Conservation (phyloP, 2,329 filamentous ascomycete species). For the Zalaria sp. region DNA sequence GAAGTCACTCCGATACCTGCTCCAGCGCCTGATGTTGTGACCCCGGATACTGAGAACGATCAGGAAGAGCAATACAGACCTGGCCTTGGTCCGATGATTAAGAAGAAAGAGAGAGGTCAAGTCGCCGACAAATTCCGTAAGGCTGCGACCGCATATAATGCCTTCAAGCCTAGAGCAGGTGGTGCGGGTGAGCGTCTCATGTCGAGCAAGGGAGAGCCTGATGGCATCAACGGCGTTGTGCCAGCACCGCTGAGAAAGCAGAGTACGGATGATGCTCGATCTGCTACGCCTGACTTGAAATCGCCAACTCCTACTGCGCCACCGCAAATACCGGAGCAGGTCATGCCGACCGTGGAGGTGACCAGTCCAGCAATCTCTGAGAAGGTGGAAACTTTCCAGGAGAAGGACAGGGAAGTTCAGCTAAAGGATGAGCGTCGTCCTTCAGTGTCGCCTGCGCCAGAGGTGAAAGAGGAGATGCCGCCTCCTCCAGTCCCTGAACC, state of each 20-base stretch:
- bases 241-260: slow-evolving; percentile 47
- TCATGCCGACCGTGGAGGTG: slow-evolving; percentile 43
- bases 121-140: slow-evolving; percentile 67
- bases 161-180: slow-evolving; percentile 77
- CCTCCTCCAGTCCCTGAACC: neutral
- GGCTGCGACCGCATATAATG: slow-evolving; percentile 56
- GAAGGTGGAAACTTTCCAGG: slow-evolving; percentile 8
- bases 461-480: slow-evolving; percentile 11
- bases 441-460: slow-evolving; percentile 11
- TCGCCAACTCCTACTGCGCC: neutral
- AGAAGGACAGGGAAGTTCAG: slow-evolving; percentile 7
- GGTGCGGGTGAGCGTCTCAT: slow-evolving; percentile 68
- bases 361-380: slow-evolving; percentile 25
- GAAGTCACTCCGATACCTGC: slow-evolving; percentile 2
- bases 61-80: slow-evolving; percentile 47
- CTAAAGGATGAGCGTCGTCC: slow-evolving; percentile 10
- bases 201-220: slow-evolving; percentile 47
- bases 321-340: neutral
- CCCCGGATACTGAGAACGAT: slow-evolving; percentile 7
- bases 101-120: slow-evolving; percentile 59
- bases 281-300: neutral
- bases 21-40: slow-evolving; percentile 4
- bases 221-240: slow-evolving; percentile 81
- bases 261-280: slow-evolving; percentile 4
- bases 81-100: slow-evolving; percentile 82